phyloP scores from a whole-genome alignment of 352 stramenopile species.

The Hyphochytrium catenoides region DNA sequence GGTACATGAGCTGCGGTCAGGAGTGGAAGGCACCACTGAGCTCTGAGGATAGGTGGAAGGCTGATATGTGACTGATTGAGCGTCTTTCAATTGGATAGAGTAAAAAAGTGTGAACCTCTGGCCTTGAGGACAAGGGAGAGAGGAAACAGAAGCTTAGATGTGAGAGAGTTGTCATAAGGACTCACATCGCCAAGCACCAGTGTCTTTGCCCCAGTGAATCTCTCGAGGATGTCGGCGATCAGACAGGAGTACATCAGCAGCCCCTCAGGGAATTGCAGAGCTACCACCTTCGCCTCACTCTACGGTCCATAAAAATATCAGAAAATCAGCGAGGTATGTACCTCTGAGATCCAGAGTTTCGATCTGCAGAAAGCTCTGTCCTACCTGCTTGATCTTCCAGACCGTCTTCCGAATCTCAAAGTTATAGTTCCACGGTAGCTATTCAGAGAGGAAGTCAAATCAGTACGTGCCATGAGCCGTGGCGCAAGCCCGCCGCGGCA shows the following conservation, averaged over 20 bases:
- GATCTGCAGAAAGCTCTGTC: not conserved
- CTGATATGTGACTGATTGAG: no score
- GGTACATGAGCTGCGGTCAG: no score
- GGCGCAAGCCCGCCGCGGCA: not conserved
- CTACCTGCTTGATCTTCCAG: constrained; percentile 66
- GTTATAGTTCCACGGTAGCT: constrained; percentile 93
- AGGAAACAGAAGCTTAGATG: not conserved
- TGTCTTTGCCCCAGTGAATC: constrained; percentile 65
- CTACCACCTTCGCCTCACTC: constrained; percentile 63
- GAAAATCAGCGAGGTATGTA: constrained; percentile 1
- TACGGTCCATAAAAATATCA: constrained; percentile 6
- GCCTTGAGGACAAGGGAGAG: no score
- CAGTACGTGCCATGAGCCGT: no score
- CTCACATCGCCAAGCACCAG: constrained; percentile 92
- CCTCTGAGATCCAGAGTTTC: not conserved
- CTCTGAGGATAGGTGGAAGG: no score
- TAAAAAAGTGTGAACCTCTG: no score
- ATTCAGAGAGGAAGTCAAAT: no score
- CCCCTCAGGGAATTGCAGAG: constrained; percentile 96
- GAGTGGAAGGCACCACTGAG: no score
- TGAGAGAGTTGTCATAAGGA: not conserved
- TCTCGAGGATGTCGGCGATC: constrained; percentile 93
- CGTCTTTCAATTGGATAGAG: no score
- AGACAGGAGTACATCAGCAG: constrained; percentile 91
- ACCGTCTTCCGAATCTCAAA: constrained; percentile 97